Evolutionary conservation across 1,139 yeast genomes (phyloP), one percentile per base, ranked within the genome.

Genomic region (Candida sanyaensis): DNA sequence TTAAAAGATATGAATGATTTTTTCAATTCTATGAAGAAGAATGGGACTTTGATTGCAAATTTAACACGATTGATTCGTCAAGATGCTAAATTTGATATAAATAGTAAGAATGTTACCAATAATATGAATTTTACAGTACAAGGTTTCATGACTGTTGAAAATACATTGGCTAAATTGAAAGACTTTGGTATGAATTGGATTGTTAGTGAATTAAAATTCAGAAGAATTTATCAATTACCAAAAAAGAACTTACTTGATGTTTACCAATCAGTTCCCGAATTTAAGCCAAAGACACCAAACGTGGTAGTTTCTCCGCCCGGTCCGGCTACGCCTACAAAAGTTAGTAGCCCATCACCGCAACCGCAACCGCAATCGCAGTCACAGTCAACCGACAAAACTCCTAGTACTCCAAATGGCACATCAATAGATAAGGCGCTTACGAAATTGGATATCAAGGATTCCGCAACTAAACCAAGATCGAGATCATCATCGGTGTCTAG

Each of bases 21-120:
- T 39, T 78, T 81, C 60, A 73, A 73, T 48, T 64, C 71, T 5
- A 61, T 79, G 11, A 80, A 71, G 55, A 81, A 77, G 53, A 83
- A 80, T 55, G 82, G 82, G 10, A 69, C 78, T 13, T 59, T 83
- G 24, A 64, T 81, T 34, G 81, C 85, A 7, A 72, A 74, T 6
- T 66, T 82, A 36, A 69, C 83, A 0, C 69, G 80, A 48, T 71
- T 77, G 34, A 66, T 83, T 2, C 67, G 84, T 41, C 76, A 75
- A 51, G 77, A 75, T 39, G 64, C 81, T 1, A 52, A 52, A 26
- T 68, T 68, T 54, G 71, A 66, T 28, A 64, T 69, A 7, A 69
- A 68, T 45, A 57, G 69, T 3, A 73, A 75, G 43, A 68, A 61
- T 41, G 59, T 77, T 5, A 51, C 60, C 12, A 84, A 79, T 43